phyloP scores from a whole-genome alignment of 768 basidiomycete species.

The Amanita rimosa region DNA sequence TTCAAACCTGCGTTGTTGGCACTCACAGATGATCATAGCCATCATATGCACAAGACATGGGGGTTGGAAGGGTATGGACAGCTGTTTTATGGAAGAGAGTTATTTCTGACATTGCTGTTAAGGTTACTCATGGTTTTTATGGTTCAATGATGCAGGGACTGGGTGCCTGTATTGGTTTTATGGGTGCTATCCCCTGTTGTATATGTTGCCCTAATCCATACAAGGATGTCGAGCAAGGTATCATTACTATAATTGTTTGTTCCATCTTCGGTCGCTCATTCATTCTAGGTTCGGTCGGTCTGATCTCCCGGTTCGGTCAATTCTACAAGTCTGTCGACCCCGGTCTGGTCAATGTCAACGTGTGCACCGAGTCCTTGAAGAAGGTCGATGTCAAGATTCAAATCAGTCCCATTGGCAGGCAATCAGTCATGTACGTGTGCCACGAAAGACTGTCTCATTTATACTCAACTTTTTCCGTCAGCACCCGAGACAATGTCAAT shows the following conservation, averaged over 20 bases:
- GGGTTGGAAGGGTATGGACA: constrained; percentile 39
- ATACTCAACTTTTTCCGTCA: constrained; percentile 10
- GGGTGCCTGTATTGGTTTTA: constrained; percentile 54
- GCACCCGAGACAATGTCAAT: constrained; percentile 91
- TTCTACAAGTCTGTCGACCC: constrained; percentile 96
- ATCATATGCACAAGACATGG: constrained; percentile 86
- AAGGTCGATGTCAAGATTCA: constrained; percentile 95
- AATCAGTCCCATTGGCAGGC: constrained; percentile 78
- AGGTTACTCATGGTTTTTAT: constrained; percentile 80
- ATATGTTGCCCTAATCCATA: constrained; percentile 72
- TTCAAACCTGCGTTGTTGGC: not conserved
- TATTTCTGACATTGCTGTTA: not conserved
- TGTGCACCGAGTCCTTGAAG: constrained; percentile 83
- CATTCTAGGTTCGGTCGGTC: constrained; percentile 67
- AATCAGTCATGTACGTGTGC: constrained; percentile 61
- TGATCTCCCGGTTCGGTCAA: constrained; percentile 88
- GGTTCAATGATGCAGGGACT: constrained; percentile 69
- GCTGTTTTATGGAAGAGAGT: too few relatives aligned
- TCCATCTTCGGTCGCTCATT: not conserved
- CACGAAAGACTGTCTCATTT: not conserved
- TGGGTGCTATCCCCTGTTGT: constrained; percentile 76
- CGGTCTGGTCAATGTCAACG: constrained; percentile 85
- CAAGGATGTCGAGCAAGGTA: constrained; percentile 77
- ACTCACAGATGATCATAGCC: constrained; percentile 36
- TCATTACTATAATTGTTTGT: not conserved